Evolutionary conservation across 2,329 filamentous ascomycete species (phyloP), one percentile per base, ranked within the genome.

Genomic region (Pestalotiopsis sp.): DNA sequence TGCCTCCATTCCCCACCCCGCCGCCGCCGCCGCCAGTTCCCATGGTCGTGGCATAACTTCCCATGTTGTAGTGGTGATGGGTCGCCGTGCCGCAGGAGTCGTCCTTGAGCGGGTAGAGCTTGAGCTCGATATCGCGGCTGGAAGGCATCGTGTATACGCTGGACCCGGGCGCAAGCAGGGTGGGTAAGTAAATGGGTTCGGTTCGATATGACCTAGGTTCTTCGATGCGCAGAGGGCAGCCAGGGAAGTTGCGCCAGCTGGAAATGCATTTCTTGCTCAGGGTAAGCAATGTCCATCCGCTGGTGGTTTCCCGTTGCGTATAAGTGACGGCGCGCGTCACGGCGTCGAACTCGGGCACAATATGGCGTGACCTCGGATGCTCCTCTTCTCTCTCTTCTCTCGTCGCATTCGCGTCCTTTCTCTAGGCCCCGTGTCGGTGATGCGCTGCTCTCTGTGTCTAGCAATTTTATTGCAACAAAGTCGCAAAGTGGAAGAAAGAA

Each of bases 1-100:
- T 82, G 77, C 84, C 86, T 67, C 84, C 85, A 52, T 81, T 82
- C 23, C 81, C 41, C 5, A 1, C 41, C n/a, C 14, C 41, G 13
- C 41, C 41, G 41, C 41, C 41, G 41, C 82, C 58, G 11, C 56
- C 56, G 56, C 58, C 58, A 17, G 58, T 38, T 14, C 58, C 66
- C 58, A 61, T 36, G 58, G 58, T 61, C 58, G 58, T 61, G 27
- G 58, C 58, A 38, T 61, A 61, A 25, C 58, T 61, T 4, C 27
- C 58, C 58, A 61, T 61, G 31, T 61, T 61, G 58, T 61, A 61
- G 27, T 61, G 58, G 12, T 61, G 23, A 61, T 61, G 58, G 56
- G 56, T 20, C 17, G 56, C 56, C 56, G 56, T 57, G 61, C 61
- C 45, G 31, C 60, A 66, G 14, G 64, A 66, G 31, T 66, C 64